These are phyloP conservation scores for Scheffersomyces lignicola DNA, from an alignment of 1,139 yeast species.

Conservation along the genomic window DNA sequence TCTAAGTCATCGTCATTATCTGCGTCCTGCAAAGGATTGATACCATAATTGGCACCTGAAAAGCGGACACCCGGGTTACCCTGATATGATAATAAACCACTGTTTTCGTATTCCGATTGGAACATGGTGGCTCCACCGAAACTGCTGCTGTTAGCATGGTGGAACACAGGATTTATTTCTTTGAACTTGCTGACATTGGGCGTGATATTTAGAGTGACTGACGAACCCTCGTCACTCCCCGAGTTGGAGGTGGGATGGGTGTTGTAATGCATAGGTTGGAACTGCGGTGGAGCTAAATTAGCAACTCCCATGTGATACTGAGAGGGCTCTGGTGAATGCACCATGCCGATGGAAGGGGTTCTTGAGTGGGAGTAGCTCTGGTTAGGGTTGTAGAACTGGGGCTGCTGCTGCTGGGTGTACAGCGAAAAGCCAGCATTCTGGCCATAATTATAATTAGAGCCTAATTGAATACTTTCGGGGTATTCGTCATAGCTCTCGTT, in stretches of 20 bases:
- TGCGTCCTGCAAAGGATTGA: conserved; percentile 45
- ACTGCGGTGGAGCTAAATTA: background rate
- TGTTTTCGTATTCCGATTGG: background rate
- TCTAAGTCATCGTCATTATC: conserved; percentile 39
- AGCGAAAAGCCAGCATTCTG: background rate
- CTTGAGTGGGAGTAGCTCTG: background rate
- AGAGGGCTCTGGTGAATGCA: background rate
- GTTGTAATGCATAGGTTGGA: conserved; percentile 2
- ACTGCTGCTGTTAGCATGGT: background rate
- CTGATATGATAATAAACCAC: background rate
- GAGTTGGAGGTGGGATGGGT: conserved; percentile 2
- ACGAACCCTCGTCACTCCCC: background rate
- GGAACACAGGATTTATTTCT: conserved; percentile 2
- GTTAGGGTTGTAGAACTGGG: too few species aligned
- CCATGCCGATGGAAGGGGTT: background rate
- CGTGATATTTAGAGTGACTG: background rate
- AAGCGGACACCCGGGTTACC: conserved; percentile 15
- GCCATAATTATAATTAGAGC: background rate
- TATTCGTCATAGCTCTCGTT: background rate
- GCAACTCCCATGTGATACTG: background rate
- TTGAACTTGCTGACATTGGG: background rate
- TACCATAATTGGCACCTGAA: conserved; percentile 42
- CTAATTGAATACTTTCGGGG: conserved; percentile 1
- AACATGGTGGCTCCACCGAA: conserved; percentile 3
- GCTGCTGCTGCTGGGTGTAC: background rate